Percentiles rank a stretch among this genome's conserved stretches.
phyloP scores from a whole-genome alignment of 148 eudicot genomes.

The Pouteria glomerata region DNA sequence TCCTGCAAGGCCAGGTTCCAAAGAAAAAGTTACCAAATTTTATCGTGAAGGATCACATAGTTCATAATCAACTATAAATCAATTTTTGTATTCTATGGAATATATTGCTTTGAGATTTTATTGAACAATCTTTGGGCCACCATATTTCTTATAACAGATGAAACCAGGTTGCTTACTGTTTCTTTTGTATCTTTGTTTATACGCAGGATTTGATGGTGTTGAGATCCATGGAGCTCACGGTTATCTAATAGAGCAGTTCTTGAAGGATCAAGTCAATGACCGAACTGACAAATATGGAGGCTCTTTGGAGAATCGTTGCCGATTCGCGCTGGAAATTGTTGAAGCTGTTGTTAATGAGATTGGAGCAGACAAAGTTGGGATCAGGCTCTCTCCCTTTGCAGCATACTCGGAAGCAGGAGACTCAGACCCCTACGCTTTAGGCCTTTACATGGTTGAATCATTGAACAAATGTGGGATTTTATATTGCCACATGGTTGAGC shows the following conservation, averaged over 20 bases:
- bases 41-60: no score
- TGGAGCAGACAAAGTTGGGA: constrained; percentile 47
- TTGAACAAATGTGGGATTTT: constrained; percentile 22
- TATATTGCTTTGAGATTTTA: no score
- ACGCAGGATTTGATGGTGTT: constrained; percentile 43
- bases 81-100: no score
- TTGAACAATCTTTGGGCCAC: no score
- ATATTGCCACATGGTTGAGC: constrained; percentile 37
- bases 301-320: constrained; percentile 45
- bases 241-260: constrained; percentile 47
- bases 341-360: constrained; percentile 37
- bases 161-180: no score
- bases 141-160: no score
- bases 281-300: constrained; percentile 57
- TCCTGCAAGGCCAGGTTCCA: no score
- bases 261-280: constrained; percentile 44
- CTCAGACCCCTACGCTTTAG: constrained; percentile 36
- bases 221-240: constrained; percentile 54
- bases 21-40: no score
- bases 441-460: constrained; percentile 34
- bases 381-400: constrained; percentile 46
- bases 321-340: constrained; percentile 41
- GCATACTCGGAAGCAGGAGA: constrained; percentile 38
- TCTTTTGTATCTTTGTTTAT: neutral
- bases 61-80: no score